Evolutionary conservation across 495 filamentous ascomycete genomes (phyloP), one percentile per base, ranked within the genome.

Genomic region (Penicillium alfredii): DNA sequence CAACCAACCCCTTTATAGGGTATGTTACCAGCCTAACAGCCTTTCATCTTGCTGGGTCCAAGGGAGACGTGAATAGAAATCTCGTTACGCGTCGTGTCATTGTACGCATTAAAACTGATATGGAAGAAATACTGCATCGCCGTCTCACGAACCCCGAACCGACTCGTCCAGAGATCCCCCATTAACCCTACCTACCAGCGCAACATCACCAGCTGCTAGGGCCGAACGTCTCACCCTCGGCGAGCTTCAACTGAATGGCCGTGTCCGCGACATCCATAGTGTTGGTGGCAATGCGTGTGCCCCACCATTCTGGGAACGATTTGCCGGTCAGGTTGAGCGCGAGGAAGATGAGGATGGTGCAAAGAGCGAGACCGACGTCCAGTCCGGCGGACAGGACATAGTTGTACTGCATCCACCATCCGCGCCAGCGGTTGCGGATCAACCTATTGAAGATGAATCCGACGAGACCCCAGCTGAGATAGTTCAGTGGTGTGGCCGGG

Each of bases 341-440:
- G 34, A 86, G 71, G 68, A 88, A 84, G 34, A 87, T 82, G 14
- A 87, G 48, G 33, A 88, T 72, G 0, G 80, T 83, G 30, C 66
- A 72, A 5, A 86, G 56, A 2, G 74, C 72, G 14, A 87, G 64
- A 8, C 82, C 83, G 30, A 75, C 73, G 47, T 86, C 81, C 40
- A 89, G 63, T 3, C 76, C 83, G 0, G 83, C 82, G 13, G 81
- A 84, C 0, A 80, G 73, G 45, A 86, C 67, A 54, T 86, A 88
- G 65, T 87, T 88, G 57, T 85, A 86, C 42, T 80, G 76, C 65
- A 80, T 66, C 82, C 80, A 86, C 82, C 81, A 86, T 20, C 80
- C 80, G 20, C 67, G 72, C 58, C 66, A 78, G 41, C 71, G 67
- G 42, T 77, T 64, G 24, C 75, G 68, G 41, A 85, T 74, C 34